Conservation (phyloP, 169 alveolate species). For the Toxoplasma gondii region DNA sequence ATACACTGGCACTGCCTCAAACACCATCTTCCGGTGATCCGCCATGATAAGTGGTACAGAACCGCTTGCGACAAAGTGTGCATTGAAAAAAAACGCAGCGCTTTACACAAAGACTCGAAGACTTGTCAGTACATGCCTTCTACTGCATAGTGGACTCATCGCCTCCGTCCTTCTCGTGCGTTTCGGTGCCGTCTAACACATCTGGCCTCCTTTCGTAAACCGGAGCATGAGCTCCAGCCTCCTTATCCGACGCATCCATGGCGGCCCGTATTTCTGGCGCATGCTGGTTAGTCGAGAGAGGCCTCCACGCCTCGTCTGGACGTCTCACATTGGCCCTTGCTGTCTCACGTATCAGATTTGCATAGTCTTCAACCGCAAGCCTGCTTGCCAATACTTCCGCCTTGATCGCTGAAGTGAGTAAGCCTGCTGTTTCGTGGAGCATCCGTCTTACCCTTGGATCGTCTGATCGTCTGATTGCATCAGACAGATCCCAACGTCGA, state of each 20-base stretch:
- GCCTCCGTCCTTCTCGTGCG: background rate
- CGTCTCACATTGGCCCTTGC: background rate
- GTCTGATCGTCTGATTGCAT: background rate
- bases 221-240: background rate
- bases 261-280: background rate
- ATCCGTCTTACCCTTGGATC: background rate
- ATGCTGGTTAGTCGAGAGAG: background rate
- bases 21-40: too few species aligned
- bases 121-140: background rate
- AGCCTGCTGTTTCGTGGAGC: background rate
- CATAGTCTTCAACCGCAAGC: background rate
- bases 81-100: background rate
- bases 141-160: background rate
- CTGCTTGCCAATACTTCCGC: background rate
- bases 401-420: background rate
- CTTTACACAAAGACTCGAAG: background rate
- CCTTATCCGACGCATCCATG: background rate
- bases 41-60: too few species aligned
- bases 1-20: too few species aligned
- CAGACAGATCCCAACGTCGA: background rate
- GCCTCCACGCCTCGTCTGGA: background rate
- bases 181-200: background rate
- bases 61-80: too few species aligned
- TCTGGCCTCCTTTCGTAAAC: background rate
- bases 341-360: background rate